phyloP scores from a whole-genome alignment of 371 early-diverging fungal species.

The Rhizopus stolonifer region DNA sequence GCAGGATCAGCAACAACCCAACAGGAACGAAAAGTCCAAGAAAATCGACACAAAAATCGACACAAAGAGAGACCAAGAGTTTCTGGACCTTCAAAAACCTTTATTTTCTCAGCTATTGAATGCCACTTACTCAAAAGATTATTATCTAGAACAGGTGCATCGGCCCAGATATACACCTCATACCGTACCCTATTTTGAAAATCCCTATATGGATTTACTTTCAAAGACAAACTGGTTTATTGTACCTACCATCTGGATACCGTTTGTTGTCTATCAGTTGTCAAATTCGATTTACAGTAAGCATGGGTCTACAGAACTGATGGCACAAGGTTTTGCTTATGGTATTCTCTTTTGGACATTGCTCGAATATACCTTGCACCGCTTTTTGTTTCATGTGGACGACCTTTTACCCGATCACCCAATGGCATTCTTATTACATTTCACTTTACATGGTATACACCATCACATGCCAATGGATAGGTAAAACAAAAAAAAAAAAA shows the following conservation, averaged over 20 bases:
- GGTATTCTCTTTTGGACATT: constrained; percentile 83
- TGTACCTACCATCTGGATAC: constrained; percentile 87
- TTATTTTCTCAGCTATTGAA: constrained; percentile 84
- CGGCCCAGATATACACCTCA: constrained; percentile 66
- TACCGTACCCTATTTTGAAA: constrained; percentile 76
- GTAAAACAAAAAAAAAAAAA: constrained; percentile 29
- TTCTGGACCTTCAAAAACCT: constrained; percentile 84
- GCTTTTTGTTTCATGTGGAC: constrained; percentile 93
- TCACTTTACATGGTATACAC: constrained; percentile 93
- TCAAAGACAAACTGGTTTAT: constrained; percentile 91
- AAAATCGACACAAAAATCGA: constrained; percentile 1
- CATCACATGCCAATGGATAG: constrained; percentile 96
- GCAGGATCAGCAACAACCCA: constrained; percentile 28
- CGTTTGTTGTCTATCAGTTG: constrained; percentile 58
- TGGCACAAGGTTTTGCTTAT: constrained; percentile 37
- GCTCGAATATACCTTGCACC: constrained; percentile 80
- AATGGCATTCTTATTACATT: constrained; percentile 71
- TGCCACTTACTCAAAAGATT: constrained; percentile 72
- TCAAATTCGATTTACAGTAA: constrained; percentile 22
- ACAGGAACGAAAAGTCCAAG: background rate
- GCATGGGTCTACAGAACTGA: background rate
- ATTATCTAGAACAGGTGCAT: constrained; percentile 91
- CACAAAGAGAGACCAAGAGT: constrained; percentile 49
- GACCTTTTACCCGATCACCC: constrained; percentile 82
- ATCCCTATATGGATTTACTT: constrained; percentile 71